A percentile compares a stretch with the other conserved stretches of the same genome.
Conservation (phyloP, 768 basidiomycete genomes). For the Candolleomyces eurysporus region DNA sequence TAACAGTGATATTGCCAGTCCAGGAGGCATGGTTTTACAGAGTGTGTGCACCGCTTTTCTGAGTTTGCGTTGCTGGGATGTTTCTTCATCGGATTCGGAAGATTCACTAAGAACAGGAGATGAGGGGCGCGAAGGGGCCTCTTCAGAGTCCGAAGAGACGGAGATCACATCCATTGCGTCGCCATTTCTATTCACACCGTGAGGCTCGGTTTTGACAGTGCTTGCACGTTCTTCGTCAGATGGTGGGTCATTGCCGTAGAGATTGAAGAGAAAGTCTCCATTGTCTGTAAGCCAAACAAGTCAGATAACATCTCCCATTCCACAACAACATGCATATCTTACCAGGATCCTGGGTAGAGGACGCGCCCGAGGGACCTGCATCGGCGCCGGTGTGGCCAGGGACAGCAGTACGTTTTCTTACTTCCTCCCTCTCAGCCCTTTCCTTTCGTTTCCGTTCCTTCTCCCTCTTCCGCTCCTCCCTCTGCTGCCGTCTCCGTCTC, state of each 20-base stretch:
- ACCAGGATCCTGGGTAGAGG: neutral
- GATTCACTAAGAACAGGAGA: neutral
- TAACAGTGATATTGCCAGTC: neutral
- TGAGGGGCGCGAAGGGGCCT: neutral
- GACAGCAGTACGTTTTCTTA: neutral
- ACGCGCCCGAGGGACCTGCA: too few species aligned
- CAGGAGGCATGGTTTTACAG: neutral
- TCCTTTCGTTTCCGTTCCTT: slow-evolving; percentile 5
- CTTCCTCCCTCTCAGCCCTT: neutral
- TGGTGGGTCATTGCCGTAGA: neutral
- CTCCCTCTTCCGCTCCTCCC: neutral
- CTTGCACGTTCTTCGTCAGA: neutral
- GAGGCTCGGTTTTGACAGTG: too few species aligned
- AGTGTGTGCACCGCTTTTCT: neutral
- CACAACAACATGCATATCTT: neutral
- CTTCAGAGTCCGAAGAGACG: neutral
- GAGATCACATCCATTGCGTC: neutral
- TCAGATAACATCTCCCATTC: neutral
- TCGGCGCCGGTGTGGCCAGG: neutral
- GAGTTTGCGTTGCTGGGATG: neutral
- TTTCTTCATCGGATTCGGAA: neutral
- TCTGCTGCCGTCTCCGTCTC: neutral
- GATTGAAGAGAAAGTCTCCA: neutral
- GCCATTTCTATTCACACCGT: neutral
- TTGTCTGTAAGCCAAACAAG: neutral